A percentile compares a stretch with the other conserved stretches of the same genome.
These are phyloP conservation scores for Russula dissimulans DNA, from an alignment of 768 basidiomycete genomes.

Conservation along the genomic window DNA sequence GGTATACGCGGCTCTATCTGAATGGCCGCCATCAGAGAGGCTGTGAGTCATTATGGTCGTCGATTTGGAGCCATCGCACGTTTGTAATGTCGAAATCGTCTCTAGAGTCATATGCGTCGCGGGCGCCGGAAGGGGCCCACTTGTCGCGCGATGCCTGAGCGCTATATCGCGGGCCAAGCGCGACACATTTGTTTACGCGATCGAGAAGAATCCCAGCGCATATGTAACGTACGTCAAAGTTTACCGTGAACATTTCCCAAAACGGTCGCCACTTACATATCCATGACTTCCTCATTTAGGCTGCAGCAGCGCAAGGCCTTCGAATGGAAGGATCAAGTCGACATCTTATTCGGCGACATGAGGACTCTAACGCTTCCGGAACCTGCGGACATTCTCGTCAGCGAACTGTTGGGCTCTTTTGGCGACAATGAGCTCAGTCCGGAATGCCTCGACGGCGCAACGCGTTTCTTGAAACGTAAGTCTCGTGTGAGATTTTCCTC, in stretches of 20 bases:
- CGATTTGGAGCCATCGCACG: not conserved
- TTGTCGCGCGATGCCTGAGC: constrained; percentile 74
- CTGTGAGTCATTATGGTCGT: constrained; percentile 41
- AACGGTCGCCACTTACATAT: constrained; percentile 11
- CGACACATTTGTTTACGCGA: constrained; percentile 65
- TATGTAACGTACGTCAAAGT: constrained; percentile 91
- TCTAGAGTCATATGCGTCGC: constrained; percentile 79
- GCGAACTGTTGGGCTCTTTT: constrained; percentile 93
- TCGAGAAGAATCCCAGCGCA: constrained; percentile 96
- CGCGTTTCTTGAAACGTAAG: constrained; percentile 77
- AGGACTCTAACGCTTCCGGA: constrained; percentile 74
- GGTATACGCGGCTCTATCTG: constrained; percentile 67
- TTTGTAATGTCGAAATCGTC: not conserved
- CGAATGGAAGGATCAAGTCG: constrained; percentile 79
- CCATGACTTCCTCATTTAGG: constrained; percentile 32
- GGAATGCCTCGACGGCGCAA: constrained; percentile 93
- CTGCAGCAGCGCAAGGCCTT: constrained; percentile 71
- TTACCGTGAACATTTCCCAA: constrained; percentile 1
- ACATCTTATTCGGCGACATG: constrained; percentile 94
- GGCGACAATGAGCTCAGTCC: constrained; percentile 98
- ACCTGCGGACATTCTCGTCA: constrained; percentile 85
- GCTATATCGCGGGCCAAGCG: constrained; percentile 63
- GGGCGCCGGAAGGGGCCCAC: constrained; percentile 90
- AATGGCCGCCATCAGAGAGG: constrained; percentile 49
- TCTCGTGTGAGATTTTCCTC: not conserved